Conservation (phyloP, 495 filamentous ascomycete genomes). For the Penicillium subrubescens region DNA sequence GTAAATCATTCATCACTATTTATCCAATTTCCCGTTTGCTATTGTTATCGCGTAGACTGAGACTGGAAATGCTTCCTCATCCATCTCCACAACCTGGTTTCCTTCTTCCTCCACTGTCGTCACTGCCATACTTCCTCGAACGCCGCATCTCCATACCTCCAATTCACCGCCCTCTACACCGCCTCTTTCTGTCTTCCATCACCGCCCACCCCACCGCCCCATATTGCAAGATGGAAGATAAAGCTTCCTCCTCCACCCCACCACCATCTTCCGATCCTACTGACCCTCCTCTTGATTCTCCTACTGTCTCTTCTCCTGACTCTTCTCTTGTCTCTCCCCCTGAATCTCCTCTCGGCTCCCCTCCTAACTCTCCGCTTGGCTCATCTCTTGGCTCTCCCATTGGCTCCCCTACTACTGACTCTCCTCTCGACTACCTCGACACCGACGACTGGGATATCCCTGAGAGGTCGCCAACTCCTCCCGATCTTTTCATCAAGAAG, state of each 20-base stretch:
- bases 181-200: too few species aligned
- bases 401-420: too few species aligned
- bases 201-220: not conserved
- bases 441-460: not conserved
- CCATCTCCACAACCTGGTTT: not conserved
- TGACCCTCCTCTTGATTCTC: too few species aligned
- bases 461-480: not conserved
- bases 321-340: too few species aligned
- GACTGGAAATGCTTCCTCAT: not conserved
- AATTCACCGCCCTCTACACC: not conserved
- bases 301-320: too few species aligned
- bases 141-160: too few species aligned
- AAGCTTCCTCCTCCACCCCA: not conserved
- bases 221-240: not conserved
- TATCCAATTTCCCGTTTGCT: too few species aligned
- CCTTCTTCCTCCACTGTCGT: not conserved
- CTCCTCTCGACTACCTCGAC: not conserved
- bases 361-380: too few species aligned
- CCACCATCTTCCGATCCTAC: too few species aligned
- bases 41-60: not conserved
- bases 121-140: not conserved
- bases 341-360: too few species aligned
- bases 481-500: not conserved
- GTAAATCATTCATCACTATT: not conserved
- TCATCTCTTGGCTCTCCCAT: too few species aligned